Percentiles rank a stretch among this genome's conserved stretches.
phyloP scores from a whole-genome alignment of 441 rosid species.

The Corymbia citriodora region DNA sequence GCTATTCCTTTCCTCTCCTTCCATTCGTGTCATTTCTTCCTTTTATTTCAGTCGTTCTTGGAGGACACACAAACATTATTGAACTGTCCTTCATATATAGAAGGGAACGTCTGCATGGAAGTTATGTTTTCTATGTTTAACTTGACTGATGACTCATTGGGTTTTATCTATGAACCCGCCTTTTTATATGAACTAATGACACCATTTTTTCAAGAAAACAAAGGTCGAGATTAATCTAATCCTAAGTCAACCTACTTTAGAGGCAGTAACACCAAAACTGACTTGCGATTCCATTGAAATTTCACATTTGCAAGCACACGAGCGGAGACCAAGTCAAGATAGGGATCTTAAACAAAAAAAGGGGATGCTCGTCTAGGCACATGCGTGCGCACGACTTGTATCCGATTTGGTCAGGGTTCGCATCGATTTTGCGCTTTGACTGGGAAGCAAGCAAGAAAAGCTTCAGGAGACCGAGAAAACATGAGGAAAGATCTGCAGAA shows the following conservation, averaged over 20 bases:
- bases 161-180: background rate
- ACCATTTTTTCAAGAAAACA: background rate
- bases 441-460: background rate
- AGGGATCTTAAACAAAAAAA: background rate
- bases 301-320: background rate
- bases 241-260: background rate
- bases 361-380: background rate
- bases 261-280: background rate
- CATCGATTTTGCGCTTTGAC: background rate
- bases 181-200: background rate
- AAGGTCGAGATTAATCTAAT: background rate
- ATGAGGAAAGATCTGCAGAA: background rate
- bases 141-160: background rate
- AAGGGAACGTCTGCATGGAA: background rate
- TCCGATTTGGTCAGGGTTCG: background rate
- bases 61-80: background rate
- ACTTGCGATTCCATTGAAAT: background rate
- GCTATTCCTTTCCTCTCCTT: background rate
- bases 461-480: background rate
- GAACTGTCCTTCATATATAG: background rate
- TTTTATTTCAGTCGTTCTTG: background rate
- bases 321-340: background rate
- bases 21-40: background rate
- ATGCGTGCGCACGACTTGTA: background rate
- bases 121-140: background rate